Conservation (phyloP, 1,284 basidiomycete species). For the Amylostereum chailletii region DNA sequence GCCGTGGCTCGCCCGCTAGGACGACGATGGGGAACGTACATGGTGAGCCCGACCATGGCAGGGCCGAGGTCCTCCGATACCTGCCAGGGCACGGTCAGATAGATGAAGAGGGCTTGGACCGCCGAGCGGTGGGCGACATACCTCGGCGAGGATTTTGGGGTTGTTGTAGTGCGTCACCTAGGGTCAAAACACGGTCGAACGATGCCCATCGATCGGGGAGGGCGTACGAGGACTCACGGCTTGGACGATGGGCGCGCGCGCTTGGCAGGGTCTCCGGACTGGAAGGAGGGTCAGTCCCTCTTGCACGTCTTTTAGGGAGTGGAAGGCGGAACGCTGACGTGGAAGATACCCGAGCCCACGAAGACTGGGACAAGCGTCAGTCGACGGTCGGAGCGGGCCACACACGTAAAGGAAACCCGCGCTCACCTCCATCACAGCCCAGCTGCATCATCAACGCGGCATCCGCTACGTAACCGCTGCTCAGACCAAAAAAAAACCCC, state of each 20-base stretch:
- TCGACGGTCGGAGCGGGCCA: slow-evolving; percentile 6
- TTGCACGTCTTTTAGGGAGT: no score
- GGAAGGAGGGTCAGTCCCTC: not conserved
- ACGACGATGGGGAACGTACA: slow-evolving; percentile 39
- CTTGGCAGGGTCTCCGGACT: slow-evolving; percentile 92
- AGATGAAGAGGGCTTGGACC: slow-evolving; percentile 1
- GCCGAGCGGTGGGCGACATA: slow-evolving; percentile 17
- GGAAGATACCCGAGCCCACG: slow-evolving; percentile 93
- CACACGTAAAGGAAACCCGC: slow-evolving; percentile 17
- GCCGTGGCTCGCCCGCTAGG: not conserved
- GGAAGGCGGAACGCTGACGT: slow-evolving; percentile 40
- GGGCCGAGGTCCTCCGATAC: slow-evolving; percentile 85
- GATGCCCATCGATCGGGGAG: slow-evolving; percentile 1
- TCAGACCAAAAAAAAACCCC: slow-evolving; percentile 3
- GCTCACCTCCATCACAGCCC: slow-evolving; percentile 87
- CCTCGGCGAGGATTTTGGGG: slow-evolving; percentile 76
- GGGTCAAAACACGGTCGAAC: slow-evolving; percentile 7
- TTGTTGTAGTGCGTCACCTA: slow-evolving; percentile 95
- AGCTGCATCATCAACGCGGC: slow-evolving; percentile 99
- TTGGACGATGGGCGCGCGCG: slow-evolving; percentile 94
- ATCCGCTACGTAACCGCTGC: slow-evolving; percentile 50
- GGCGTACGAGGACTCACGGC: slow-evolving; percentile 45
- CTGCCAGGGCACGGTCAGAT: slow-evolving; percentile 24
- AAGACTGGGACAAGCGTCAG: slow-evolving; percentile 46
- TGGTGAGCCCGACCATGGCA: slow-evolving; percentile 90